Percentiles rank a stretch among this genome's conserved stretches.
Conservation (phyloP, 257 asterid genomes). For the Forsythia viridissima region DNA sequence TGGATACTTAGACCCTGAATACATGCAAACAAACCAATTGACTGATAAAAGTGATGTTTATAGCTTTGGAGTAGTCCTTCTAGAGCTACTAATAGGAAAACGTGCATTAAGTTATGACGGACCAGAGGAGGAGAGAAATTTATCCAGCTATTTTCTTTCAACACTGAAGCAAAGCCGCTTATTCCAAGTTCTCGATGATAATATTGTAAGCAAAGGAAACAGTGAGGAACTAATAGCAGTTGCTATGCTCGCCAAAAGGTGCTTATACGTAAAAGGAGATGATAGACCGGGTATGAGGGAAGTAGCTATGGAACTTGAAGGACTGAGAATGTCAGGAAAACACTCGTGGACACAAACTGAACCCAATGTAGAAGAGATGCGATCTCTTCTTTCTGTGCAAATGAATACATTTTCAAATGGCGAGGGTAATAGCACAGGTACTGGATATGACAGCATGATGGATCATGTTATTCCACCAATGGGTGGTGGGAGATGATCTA, state of each 20-base stretch:
- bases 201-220: slow-evolving; percentile 21
- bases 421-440: neutral
- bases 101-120: slow-evolving; percentile 11
- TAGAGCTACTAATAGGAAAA: slow-evolving; percentile 9
- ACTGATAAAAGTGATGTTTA: slow-evolving; percentile 36
- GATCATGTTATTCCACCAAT: neutral
- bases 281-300: slow-evolving; percentile 38
- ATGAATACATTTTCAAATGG: neutral
- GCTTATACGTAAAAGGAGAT: slow-evolving; percentile 29
- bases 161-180: neutral
- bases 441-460: slow-evolving; percentile 10
- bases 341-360: slow-evolving; percentile 14
- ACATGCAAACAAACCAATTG: slow-evolving; percentile 26
- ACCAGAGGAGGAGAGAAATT: slow-evolving; percentile 11
- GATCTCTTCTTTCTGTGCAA: neutral
- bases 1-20: slow-evolving; percentile 38
- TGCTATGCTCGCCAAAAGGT: slow-evolving; percentile 28
- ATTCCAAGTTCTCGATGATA: slow-evolving; percentile 22
- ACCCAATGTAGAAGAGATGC: neutral
- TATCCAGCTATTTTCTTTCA: slow-evolving; percentile 24
- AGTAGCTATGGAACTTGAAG: slow-evolving; percentile 25
- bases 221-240: slow-evolving; percentile 13
- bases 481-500: neutral
- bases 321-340: slow-evolving; percentile 6
- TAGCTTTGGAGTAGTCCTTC: slow-evolving; percentile 27